phyloP scores from a whole-genome alignment of 78 protist species.

The Anaeramoeba ignava region DNA sequence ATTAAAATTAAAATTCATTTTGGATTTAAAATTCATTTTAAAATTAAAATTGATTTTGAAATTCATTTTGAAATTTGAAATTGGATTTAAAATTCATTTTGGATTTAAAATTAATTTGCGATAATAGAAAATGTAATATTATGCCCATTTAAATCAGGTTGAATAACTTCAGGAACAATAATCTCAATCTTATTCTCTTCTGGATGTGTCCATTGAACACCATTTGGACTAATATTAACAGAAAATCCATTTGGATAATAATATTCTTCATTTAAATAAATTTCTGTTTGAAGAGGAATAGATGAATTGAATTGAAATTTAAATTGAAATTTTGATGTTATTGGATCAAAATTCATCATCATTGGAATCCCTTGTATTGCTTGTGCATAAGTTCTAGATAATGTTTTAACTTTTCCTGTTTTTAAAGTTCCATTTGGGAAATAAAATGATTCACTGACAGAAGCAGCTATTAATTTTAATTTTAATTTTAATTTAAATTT shows the following conservation, averaged over 20 bases:
- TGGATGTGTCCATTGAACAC: background rate
- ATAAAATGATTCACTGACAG: background rate
- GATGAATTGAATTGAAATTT: background rate
- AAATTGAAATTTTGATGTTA: background rate
- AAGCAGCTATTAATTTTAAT: no score
- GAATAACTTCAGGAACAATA: background rate
- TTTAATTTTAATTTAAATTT: no score
- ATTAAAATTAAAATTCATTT: no score
- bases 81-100: no score
- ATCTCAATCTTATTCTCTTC: background rate
- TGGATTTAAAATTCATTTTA: no score
- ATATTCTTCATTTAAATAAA: background rate
- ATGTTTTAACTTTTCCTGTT: background rate
- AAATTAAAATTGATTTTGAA: no score
- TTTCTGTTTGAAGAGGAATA: background rate
- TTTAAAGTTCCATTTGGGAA: background rate
- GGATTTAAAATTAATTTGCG: no score
- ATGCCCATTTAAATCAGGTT: no score
- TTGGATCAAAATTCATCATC: slow-evolving; percentile 10
- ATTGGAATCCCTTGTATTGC: slow-evolving; percentile 35
- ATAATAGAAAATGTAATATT: no score
- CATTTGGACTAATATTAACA: background rate
- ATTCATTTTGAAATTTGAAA: no score
- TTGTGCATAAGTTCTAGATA: slow-evolving; percentile 42
- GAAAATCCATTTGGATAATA: background rate